A percentile compares a stretch with the other conserved stretches of the same genome.
These are phyloP conservation scores for Danielozyma ontarioensis DNA, from an alignment of 805 yeast species.

Conservation along the genomic window DNA sequence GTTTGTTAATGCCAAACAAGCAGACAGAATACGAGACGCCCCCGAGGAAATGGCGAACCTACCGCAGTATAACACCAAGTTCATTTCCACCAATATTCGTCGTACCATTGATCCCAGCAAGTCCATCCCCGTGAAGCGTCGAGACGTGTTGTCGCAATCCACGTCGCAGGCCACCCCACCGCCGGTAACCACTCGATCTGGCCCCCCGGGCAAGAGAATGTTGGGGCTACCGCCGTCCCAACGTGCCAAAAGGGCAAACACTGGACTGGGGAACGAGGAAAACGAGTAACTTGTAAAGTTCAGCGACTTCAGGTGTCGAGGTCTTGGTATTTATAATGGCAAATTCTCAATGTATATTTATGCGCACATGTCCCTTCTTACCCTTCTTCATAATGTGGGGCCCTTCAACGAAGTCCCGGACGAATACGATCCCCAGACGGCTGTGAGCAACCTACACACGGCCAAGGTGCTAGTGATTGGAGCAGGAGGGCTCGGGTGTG, in stretches of 20 bases:
- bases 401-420: slow-evolving; percentile 37
- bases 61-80: slow-evolving; percentile 49
- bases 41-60: slow-evolving; percentile 42
- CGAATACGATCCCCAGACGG: slow-evolving; percentile 21
- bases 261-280: too few species aligned
- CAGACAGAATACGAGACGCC: slow-evolving; percentile 46
- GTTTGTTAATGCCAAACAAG: slow-evolving; percentile 64
- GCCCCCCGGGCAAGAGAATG: slow-evolving; percentile 21
- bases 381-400: slow-evolving; percentile 22
- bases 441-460: slow-evolving; percentile 15
- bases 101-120: slow-evolving; percentile 61
- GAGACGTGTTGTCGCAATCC: slow-evolving; percentile 5
- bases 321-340: too few species aligned
- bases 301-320: too few species aligned
- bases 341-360: too few species aligned
- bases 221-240: slow-evolving; percentile 31
- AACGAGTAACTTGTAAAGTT: too few species aligned
- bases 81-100: slow-evolving; percentile 45
- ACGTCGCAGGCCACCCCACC: too few species aligned
- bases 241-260: slow-evolving; percentile 7
- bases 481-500: slow-evolving; percentile 85
- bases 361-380: too few species aligned
- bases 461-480: slow-evolving; percentile 49
- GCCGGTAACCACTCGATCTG: slow-evolving; percentile 10
- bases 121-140: slow-evolving; percentile 53